phyloP scores from a whole-genome alignment of 2,329 filamentous ascomycete genomes.

The Colletotrichum sp. region DNA sequence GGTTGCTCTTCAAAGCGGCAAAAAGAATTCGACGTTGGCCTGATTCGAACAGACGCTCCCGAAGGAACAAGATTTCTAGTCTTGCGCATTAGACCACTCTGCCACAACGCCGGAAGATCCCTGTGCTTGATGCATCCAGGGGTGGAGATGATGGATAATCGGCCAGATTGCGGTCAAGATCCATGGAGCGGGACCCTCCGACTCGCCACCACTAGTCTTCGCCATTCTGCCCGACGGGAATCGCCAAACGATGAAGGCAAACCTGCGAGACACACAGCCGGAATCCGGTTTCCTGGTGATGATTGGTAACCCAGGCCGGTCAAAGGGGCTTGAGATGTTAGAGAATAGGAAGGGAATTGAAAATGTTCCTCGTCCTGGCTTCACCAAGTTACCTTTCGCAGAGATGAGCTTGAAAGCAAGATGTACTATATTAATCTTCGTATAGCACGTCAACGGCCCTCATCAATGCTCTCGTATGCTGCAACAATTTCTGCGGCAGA shows the following conservation, averaged over 20 bases:
- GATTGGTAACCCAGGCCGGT: accelerated
- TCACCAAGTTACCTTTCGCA: background rate
- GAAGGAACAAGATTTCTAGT: conserved; percentile 18
- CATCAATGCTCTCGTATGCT: background rate
- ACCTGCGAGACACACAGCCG: accelerated
- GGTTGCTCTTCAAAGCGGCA: background rate
- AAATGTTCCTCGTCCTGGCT: background rate
- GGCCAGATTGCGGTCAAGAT: background rate
- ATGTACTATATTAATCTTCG: no score
- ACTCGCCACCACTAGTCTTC: background rate
- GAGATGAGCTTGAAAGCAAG: background rate
- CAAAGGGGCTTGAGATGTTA: background rate
- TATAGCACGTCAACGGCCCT: accelerated
- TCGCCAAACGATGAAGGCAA: background rate
- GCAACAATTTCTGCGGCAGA: background rate
- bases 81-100: conserved; percentile 18
- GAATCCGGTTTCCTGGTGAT: accelerated
- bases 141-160: accelerated
- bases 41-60: conserved; percentile 16
- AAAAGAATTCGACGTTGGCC: background rate
- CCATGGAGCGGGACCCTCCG: background rate
- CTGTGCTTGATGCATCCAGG: background rate
- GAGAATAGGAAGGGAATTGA: background rate
- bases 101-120: conserved; percentile 10
- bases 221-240: background rate